phyloP scores from a whole-genome alignment of 495 filamentous ascomycete species.

The Aspergillus homomorphus region DNA sequence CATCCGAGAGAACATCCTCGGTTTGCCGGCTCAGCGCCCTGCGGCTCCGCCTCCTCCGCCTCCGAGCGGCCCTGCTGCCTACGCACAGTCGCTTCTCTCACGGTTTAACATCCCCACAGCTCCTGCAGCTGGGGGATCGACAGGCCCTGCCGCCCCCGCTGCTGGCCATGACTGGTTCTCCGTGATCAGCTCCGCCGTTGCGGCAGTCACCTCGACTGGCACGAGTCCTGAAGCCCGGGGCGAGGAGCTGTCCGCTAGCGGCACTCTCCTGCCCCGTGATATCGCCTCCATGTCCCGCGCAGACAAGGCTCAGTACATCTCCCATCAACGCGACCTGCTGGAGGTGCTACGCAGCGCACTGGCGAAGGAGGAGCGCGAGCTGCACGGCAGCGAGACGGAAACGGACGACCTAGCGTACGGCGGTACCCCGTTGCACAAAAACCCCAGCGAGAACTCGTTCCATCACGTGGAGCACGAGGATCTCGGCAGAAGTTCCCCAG shows the following conservation, averaged over 20 bases:
- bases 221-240: slow-evolving; percentile 48
- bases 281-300: slow-evolving; percentile 52
- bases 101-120: slow-evolving; percentile 76
- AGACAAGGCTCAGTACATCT: slow-evolving; percentile 67
- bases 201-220: slow-evolving; percentile 41
- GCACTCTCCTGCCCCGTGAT: slow-evolving; percentile 63
- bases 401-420: slow-evolving; percentile 44
- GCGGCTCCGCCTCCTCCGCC: slow-evolving; percentile 47
- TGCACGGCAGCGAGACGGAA: slow-evolving; percentile 39
- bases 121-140: slow-evolving; percentile 25
- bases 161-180: slow-evolving; percentile 63
- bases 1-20: slow-evolving; percentile 69
- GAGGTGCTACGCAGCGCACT: slow-evolving; percentile 68
- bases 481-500: slow-evolving; percentile 35
- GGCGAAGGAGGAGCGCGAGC: slow-evolving; percentile 63
- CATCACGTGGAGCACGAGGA: slow-evolving; percentile 78
- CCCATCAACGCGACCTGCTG: slow-evolving; percentile 70
- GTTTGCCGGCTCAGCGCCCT: slow-evolving; percentile 56
- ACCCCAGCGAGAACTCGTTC: slow-evolving; percentile 74
- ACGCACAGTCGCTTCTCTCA: slow-evolving; percentile 76
- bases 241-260: slow-evolving; percentile 54
- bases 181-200: slow-evolving; percentile 62
- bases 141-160: slow-evolving; percentile 42
- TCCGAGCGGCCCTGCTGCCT: slow-evolving; percentile 48
- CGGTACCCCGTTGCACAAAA: slow-evolving; percentile 58